Evolutionary conservation across 108 stramenopile species (phyloP).

Genomic region (Skeletonema potamos): DNA sequence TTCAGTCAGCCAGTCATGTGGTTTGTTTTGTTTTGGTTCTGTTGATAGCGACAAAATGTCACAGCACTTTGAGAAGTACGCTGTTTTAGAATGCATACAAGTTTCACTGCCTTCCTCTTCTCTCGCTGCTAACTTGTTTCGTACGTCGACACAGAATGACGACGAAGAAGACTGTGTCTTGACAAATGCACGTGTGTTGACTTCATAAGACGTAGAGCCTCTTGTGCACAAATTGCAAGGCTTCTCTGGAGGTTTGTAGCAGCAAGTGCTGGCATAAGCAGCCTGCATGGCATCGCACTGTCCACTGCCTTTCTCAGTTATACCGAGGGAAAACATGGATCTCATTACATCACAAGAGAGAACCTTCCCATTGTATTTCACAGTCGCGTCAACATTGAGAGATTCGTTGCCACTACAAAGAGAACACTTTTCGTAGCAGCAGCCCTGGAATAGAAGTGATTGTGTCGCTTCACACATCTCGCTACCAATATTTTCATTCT

Average conservation of each 20-base stretch:
- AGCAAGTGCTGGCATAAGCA: constrained; percentile 35
- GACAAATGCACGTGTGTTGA: constrained; percentile 37
- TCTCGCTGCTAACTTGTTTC: constrained; percentile 14
- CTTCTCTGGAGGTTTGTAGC: constrained; percentile 36
- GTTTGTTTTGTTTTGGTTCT: neutral
- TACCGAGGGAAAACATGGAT: constrained; percentile 30
- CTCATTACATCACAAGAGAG: constrained; percentile 40
- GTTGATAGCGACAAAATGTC: neutral
- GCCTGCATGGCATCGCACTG: constrained; percentile 43
- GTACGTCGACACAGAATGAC: constrained; percentile 28
- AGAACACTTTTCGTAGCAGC: constrained; percentile 50
- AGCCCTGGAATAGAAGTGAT: constrained; percentile 39
- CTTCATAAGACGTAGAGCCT: constrained; percentile 23
- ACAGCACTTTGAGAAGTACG: constrained; percentile 37
- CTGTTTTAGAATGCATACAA: constrained; percentile 36
- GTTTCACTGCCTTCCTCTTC: constrained; percentile 39
- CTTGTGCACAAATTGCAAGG: constrained; percentile 33
- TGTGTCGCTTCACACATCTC: constrained; percentile 42
- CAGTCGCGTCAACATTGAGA: constrained; percentile 36
- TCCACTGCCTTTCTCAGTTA: constrained; percentile 23
- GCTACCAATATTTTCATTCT: constrained; percentile 34
- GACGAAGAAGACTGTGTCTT: constrained; percentile 29
- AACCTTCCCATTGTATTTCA: constrained; percentile 45
- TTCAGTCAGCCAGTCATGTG: neutral
- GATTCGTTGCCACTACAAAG: constrained; percentile 36